Conservation (phyloP, 23 red algal genomes). For the Agarophyton chilense region DNA sequence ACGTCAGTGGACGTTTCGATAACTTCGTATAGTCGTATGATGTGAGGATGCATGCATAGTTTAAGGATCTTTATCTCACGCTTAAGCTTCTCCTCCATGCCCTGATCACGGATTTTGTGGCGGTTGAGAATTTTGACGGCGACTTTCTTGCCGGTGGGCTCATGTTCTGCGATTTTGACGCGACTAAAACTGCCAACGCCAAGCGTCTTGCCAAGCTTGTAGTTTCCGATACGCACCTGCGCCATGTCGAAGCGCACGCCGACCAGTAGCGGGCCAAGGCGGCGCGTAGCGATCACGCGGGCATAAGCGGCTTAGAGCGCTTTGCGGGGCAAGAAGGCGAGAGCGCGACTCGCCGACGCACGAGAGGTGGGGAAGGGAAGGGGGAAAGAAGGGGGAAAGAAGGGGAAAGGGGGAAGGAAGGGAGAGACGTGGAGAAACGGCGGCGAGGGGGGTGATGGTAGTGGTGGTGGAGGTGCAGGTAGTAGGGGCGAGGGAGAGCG, state of each 20-base stretch:
- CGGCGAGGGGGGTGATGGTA: background rate
- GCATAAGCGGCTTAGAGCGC: conserved; percentile 4
- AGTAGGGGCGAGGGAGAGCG: too few relatives aligned
- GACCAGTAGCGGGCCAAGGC: conserved; percentile 19
- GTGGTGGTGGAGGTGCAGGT: background rate
- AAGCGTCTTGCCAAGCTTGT: conserved; percentile 87
- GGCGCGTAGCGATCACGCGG: conserved; percentile 10
- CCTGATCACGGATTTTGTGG: conserved; percentile 86
- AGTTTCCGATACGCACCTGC: conserved; percentile 73
- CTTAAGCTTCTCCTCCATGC: conserved; percentile 97
- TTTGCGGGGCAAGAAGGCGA: background rate
- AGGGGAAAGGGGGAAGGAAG: background rate
- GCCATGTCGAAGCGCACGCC: conserved; percentile 47
- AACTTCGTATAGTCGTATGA: conserved; percentile 97
- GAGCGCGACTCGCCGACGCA: background rate
- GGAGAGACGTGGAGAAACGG: too few relatives aligned
- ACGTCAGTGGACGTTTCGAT: conserved; percentile 96
- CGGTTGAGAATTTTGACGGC: conserved; percentile 99
- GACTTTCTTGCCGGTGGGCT: conserved; percentile 93
- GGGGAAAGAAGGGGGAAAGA: background rate
- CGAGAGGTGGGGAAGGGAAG: background rate
- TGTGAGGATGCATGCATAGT: conserved; percentile 92
- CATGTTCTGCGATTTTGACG: conserved; percentile 94
- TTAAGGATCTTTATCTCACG: conserved; percentile 97
- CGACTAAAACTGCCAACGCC: conserved; percentile 97